Base-by-base conservation (phyloP, 2,329 filamentous ascomycete species). In the Fusarium fracticaudum region DNA sequence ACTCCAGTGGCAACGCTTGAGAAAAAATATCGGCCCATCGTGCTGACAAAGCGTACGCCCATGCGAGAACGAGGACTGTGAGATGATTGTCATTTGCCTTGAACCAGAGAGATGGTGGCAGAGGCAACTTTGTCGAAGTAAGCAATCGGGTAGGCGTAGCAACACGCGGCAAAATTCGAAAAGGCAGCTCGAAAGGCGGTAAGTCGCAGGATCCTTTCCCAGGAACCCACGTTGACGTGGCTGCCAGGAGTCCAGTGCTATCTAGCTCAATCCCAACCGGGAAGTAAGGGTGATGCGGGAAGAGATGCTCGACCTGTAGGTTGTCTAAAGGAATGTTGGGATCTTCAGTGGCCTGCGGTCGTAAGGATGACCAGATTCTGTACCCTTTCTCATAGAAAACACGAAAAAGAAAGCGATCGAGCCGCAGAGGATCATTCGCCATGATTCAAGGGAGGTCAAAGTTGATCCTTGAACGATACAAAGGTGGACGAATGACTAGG, bases 41-140 rank as follows among this genome's bases (percentile, higher is more conserved):
- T 22, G 71, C 73, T 40, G 60, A 69, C 14, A 70, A 48, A 51
- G 60, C 61, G 68, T 72, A 70, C 7, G 63, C 65, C 68, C 54
- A 75, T 47, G 65, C 73, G 14, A 75, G 71, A 24, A 66, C 69
- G 9, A 75, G 64, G 29, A 72, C 55, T 35, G 58, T 38, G n/a
- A 41, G 38, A 44, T 58, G 51, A 31, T 67, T 58, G 2, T 38
- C 41, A 33, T 15, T 12, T 18, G 45, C 4, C 37, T 54, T 35
- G 33, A 67, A 55, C 50, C 64, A 63, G 26, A 33, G 4, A 57
- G 48, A 58, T 44, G 40, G 17, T 35, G 29, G 40, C 29, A 44
- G 40, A 44, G 40, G 12, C 17, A 9, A 44, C 15, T 44, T 44
- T 6, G 38, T 6, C 10, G 54, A 44, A 22, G 9, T 58, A 26